phyloP scores from a whole-genome alignment of 345 rosid genomes.

The Abelmoschus esculentus region DNA sequence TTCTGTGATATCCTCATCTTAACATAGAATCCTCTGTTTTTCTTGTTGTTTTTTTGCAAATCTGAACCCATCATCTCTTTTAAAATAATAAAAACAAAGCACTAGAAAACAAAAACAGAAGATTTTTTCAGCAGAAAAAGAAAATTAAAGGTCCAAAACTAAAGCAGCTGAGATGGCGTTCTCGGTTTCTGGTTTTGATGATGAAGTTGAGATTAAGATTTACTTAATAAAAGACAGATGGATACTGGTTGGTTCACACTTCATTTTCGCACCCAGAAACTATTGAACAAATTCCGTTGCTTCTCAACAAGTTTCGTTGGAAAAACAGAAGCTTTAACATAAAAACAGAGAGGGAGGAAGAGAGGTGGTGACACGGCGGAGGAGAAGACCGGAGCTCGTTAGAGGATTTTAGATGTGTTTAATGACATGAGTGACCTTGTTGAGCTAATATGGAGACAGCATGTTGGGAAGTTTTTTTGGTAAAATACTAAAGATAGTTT shows the following conservation, averaged over 20 bases:
- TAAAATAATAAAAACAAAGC: too few relatives aligned
- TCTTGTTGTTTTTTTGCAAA: too few relatives aligned
- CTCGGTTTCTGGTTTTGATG: conserved; percentile 38
- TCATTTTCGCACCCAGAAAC: too few relatives aligned
- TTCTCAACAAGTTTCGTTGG: too few relatives aligned
- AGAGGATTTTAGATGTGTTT: neutral
- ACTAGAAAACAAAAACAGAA: too few relatives aligned
- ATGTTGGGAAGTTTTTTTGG: neutral
- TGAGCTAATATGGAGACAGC: neutral
- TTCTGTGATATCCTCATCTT: too few relatives aligned
- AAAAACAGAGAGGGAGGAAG: too few relatives aligned
- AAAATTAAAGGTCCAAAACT: conserved; percentile 4
- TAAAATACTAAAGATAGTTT: neutral
- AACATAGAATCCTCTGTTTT: too few relatives aligned
- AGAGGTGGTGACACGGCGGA: conserved; percentile 25
- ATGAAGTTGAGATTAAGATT: conserved; percentile 46
- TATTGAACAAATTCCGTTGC: neutral
- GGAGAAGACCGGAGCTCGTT: conserved; percentile 36
- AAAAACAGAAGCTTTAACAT: neutral
- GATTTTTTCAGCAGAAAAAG: neutral
- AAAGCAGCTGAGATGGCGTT: conserved; percentile 39
- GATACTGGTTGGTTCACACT: conserved; percentile 26
- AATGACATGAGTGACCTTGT: conserved; percentile 24
- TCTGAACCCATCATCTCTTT: too few relatives aligned
- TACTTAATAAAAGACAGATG: conserved; percentile 23